phyloP scores from a whole-genome alignment of 192 early-diverging fungal species.

The Backusella morwellensis region DNA sequence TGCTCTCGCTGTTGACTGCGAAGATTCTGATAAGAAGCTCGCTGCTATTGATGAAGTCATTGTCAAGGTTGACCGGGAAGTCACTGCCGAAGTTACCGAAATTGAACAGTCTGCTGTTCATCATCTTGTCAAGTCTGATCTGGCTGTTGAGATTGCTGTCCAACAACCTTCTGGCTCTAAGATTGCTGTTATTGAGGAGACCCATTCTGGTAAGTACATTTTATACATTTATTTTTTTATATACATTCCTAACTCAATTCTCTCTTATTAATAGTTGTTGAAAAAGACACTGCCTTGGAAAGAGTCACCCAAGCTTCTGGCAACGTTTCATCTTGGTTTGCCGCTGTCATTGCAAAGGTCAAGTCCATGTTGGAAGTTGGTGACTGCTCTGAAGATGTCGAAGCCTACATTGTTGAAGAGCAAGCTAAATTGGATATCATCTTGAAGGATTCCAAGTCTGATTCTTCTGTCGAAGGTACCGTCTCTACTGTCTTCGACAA shows the following conservation, averaged over 20 bases:
- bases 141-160: neutral
- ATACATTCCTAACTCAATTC: neutral
- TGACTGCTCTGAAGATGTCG: slow-evolving; percentile 8
- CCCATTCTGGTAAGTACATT: neutral
- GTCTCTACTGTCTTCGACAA: neutral
- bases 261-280: neutral
- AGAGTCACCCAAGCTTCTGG: neutral
- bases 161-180: neutral
- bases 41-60: neutral
- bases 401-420: slow-evolving; percentile 1
- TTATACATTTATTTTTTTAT: neutral
- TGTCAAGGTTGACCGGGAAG: neutral
- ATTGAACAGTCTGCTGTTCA: neutral
- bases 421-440: slow-evolving; percentile 1
- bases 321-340: neutral
- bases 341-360: neutral
- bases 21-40: neutral
- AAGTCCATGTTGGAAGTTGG: neutral
- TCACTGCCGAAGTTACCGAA: neutral
- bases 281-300: neutral
- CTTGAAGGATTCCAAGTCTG: slow-evolving; percentile 3
- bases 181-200: neutral
- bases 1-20: neutral
- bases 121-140: neutral
- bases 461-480: neutral